Evolutionary conservation across 78 protist species (phyloP).

Genomic region (Speleostelium caveatum): DNA sequence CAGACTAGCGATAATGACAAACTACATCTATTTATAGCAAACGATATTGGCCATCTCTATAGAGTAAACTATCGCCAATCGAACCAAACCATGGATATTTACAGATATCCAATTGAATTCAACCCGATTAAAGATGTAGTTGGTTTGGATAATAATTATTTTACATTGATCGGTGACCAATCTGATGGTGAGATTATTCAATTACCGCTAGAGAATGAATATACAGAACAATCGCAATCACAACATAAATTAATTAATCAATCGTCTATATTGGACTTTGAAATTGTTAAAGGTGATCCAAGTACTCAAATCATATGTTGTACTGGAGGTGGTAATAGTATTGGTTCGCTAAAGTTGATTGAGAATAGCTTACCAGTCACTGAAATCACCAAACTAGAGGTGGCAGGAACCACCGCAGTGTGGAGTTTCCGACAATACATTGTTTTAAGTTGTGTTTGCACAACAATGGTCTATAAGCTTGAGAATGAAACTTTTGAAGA

Average conservation of each 20-base stretch:
- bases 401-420: neutral
- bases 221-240: neutral
- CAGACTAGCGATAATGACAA: no score
- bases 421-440: constrained; percentile 10
- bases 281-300: neutral
- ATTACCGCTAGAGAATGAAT: neutral
- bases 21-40: neutral
- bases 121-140: constrained; percentile 27
- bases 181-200: constrained; percentile 22
- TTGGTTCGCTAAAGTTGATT: constrained; percentile 11
- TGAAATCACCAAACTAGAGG: neutral
- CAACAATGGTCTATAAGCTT: neutral
- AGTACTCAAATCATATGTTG: constrained; percentile 5
- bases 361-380: constrained; percentile 21
- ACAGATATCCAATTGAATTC: neutral
- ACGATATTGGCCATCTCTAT: constrained; percentile 4
- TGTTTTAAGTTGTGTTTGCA: neutral
- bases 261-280: constrained; percentile 14
- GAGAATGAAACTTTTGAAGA: no score
- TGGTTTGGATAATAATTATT: neutral
- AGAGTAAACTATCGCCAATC: neutral
- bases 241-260: neutral
- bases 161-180: constrained; percentile 9
- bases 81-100: neutral
- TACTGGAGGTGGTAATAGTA: constrained; percentile 23